phyloP scores from a whole-genome alignment of 202 grass and related monocot genomes.

The Panicum hallii region DNA sequence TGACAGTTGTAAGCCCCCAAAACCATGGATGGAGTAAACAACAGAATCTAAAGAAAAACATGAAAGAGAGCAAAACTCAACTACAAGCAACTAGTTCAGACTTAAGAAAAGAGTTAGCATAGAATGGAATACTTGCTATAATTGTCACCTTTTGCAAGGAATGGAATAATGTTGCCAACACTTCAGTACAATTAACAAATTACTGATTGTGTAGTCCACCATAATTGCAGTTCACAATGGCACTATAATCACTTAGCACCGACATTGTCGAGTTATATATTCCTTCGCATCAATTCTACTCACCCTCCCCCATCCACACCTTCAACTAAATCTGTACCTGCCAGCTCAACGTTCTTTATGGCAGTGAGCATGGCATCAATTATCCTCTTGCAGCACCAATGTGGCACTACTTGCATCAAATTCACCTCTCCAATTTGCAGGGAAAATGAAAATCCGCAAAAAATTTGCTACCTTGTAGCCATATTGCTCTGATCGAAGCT shows the following conservation, averaged over 20 bases:
- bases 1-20: not conserved
- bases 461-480: not conserved
- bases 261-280: not conserved
- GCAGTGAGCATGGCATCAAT: not conserved
- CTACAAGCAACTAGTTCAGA: not conserved
- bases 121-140: not conserved
- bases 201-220: not conserved
- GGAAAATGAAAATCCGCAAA: not conserved
- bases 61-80: not conserved
- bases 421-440: not conserved
- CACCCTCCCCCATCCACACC: not conserved
- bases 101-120: not conserved
- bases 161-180: constrained; percentile 9
- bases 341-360: not conserved
- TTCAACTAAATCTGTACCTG: not conserved
- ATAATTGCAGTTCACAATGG: not conserved
- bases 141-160: not conserved
- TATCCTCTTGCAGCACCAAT: not conserved
- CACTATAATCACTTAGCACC: not conserved
- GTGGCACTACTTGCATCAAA: not conserved
- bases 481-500: not conserved
- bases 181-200: not conserved
- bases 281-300: not conserved
- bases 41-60: constrained; percentile 7
- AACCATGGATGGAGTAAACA: not conserved